A percentile compares a stretch with the other conserved stretches of the same genome.
Conservation (phyloP, 2,329 filamentous ascomycete genomes). For the Metarhizium humberi region DNA sequence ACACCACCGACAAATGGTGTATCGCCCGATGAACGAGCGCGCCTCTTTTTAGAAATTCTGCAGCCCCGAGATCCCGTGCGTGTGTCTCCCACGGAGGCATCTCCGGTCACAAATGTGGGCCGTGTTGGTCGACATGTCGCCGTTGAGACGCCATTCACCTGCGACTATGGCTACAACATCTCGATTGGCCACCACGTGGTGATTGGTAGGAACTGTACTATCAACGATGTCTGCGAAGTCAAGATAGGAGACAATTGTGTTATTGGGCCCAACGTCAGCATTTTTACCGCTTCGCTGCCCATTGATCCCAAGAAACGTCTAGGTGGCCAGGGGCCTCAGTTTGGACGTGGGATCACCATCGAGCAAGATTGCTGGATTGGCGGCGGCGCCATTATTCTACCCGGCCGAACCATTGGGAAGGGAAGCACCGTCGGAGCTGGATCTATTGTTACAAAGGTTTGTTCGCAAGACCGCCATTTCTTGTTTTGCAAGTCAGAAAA, state of each 20-base stretch:
- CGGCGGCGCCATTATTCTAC: constrained; percentile 66
- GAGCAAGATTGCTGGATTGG: constrained; percentile 81
- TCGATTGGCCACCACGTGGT: constrained; percentile 75
- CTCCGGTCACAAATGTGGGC: constrained; percentile 44
- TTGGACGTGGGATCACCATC: constrained; percentile 65
- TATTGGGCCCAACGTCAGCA: constrained; percentile 77
- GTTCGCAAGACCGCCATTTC: background rate
- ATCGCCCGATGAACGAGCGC: constrained; percentile 56
- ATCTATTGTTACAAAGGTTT: constrained; percentile 71
- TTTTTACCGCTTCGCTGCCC: constrained; percentile 66
- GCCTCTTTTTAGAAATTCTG: constrained; percentile 64
- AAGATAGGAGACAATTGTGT: constrained; percentile 69
- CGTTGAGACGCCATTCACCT: constrained; percentile 82
- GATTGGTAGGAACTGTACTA: constrained; percentile 73
- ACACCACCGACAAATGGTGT: constrained; percentile 66
- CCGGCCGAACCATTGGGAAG: constrained; percentile 70
- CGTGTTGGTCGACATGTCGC: constrained; percentile 65
- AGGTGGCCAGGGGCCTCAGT: constrained; percentile 62
- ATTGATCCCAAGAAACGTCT: constrained; percentile 65
- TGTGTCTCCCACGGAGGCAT: constrained; percentile 44
- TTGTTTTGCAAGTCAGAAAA: background rate
- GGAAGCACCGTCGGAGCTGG: constrained; percentile 75
- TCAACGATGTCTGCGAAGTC: constrained; percentile 80
- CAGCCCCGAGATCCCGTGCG: constrained; percentile 50
- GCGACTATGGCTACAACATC: constrained; percentile 95